These are phyloP conservation scores for Plasmodium adleri DNA, from an alignment of 169 alveolate genomes.

Conservation along the genomic window DNA sequence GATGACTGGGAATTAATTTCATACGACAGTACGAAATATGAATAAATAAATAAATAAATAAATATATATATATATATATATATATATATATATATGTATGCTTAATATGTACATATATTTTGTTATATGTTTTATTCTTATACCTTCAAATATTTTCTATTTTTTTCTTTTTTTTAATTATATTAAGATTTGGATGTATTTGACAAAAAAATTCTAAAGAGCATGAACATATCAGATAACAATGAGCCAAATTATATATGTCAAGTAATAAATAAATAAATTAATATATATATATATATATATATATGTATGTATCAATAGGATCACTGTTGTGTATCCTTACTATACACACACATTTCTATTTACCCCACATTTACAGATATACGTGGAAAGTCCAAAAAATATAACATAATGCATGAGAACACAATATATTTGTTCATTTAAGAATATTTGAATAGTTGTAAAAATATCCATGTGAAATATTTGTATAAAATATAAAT, in stretches of 20 bases:
- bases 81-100: not conserved
- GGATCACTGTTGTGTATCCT: not conserved
- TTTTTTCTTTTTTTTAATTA: not conserved
- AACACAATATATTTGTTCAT: not conserved
- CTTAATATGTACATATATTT: too few species aligned
- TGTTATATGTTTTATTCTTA: too few species aligned
- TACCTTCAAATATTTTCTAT: not conserved
- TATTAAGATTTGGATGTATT: slow-evolving; percentile 28
- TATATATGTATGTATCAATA: not conserved
- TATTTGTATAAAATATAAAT: slow-evolving; percentile 52
- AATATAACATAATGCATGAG: not conserved
- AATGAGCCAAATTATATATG: slow-evolving; percentile 30
- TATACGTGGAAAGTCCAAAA: slow-evolving; percentile 26
- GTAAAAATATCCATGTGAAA: slow-evolving; percentile 66
- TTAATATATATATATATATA: not conserved
- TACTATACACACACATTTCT: not conserved
- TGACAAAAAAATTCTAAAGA: slow-evolving; percentile 56
- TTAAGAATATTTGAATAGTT: slow-evolving; percentile 70
- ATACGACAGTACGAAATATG: slow-evolving; percentile 24
- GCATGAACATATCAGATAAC: slow-evolving; percentile 43
- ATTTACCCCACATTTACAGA: slow-evolving; percentile 3
- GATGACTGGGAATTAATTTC: slow-evolving; percentile 67
- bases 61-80: not conserved
- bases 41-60: not conserved
- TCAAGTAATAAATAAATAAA: slow-evolving; percentile 33